Evolutionary conservation across 768 basidiomycete species (phyloP).

Genomic region (Lentinula aciculospora): DNA sequence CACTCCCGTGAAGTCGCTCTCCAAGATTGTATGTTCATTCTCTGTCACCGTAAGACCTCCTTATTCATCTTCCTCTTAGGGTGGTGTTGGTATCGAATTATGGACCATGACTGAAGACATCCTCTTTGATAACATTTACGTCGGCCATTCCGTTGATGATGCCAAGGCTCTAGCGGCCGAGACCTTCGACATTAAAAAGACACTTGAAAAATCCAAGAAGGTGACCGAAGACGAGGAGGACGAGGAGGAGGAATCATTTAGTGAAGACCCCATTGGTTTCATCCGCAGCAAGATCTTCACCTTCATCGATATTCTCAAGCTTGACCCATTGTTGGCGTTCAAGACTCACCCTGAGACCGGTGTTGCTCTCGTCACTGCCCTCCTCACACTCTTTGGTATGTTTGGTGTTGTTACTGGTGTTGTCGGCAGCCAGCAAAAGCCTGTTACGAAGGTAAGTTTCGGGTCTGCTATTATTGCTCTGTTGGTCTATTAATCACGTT

Average conservation of each 20-base stretch:
- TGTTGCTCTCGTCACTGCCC: conserved; percentile 63
- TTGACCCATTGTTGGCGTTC: conserved; percentile 77
- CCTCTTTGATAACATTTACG: conserved; percentile 89
- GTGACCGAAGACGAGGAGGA: conserved; percentile 52
- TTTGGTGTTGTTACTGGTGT: conserved; percentile 75
- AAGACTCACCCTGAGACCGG: conserved; percentile 87
- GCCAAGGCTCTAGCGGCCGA: conserved; percentile 80
- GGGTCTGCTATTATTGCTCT: neutral
- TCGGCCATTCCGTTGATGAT: conserved; percentile 85
- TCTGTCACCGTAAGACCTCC: neutral
- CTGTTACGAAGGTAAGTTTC: conserved; percentile 55
- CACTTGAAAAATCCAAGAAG: conserved; percentile 61
- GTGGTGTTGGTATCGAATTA: conserved; percentile 94
- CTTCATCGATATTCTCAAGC: conserved; percentile 75
- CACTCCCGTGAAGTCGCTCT: conserved; percentile 73
- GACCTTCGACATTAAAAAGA: conserved; percentile 89
- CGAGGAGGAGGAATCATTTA: conserved; percentile 44
- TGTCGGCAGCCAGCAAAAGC: conserved; percentile 67
- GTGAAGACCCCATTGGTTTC: conserved; percentile 73
- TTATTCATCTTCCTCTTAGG: conserved; percentile 31
- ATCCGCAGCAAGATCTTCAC: conserved; percentile 70
- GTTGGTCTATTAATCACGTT: conserved; percentile 8
- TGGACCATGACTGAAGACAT: conserved; percentile 99
- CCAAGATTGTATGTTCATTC: conserved; percentile 64
- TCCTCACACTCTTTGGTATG: conserved; percentile 83